These are phyloP conservation scores for Cutaneotrichosporon cyanovorans DNA, from an alignment of 1,284 basidiomycete species.

Conservation along the genomic window DNA sequence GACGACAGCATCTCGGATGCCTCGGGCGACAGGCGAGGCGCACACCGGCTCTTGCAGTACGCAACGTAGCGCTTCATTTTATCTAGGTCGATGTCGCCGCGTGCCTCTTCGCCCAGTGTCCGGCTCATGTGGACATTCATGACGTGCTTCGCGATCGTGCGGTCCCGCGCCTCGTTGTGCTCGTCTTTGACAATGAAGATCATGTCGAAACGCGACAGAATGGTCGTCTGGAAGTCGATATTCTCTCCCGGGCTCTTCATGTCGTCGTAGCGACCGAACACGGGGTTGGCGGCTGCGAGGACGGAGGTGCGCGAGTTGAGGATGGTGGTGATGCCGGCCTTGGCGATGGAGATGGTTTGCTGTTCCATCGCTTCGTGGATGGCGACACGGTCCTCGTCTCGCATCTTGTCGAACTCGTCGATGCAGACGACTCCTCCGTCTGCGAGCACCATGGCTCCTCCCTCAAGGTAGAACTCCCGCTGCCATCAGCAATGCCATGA, in stretches of 20 bases:
- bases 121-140: slow-evolving; percentile 99
- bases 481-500: slow-evolving; percentile 35
- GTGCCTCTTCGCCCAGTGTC: slow-evolving; percentile 58
- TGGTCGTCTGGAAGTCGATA: slow-evolving; percentile 71
- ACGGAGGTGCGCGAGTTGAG: slow-evolving; percentile 94
- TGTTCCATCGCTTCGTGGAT: slow-evolving; percentile 99
- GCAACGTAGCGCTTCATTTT: slow-evolving; percentile 98
- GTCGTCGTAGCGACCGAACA: slow-evolving; percentile 97
- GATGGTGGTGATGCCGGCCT: slow-evolving; percentile 98
- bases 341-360: slow-evolving; percentile 98
- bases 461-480: slow-evolving; percentile 98
- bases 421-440: slow-evolving; percentile 99
- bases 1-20: slow-evolving; percentile 95
- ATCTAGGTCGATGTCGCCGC: slow-evolving; percentile 93
- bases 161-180: slow-evolving; percentile 89
- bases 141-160: slow-evolving; percentile 94
- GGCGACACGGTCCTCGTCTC: slow-evolving; percentile 96
- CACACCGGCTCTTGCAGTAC: slow-evolving; percentile 90
- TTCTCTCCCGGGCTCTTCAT: slow-evolving; percentile 83
- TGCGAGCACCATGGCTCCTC: slow-evolving; percentile 98
- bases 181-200: slow-evolving; percentile 99
- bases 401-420: slow-evolving; percentile 99
- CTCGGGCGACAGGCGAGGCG: slow-evolving; percentile 83
- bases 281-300: slow-evolving; percentile 95
- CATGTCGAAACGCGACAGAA: slow-evolving; percentile 98